A percentile compares a stretch with the other conserved stretches of the same genome.
These are phyloP conservation scores for Articulospora tetracladia DNA, from an alignment of 495 filamentous ascomycete genomes.

Conservation along the genomic window DNA sequence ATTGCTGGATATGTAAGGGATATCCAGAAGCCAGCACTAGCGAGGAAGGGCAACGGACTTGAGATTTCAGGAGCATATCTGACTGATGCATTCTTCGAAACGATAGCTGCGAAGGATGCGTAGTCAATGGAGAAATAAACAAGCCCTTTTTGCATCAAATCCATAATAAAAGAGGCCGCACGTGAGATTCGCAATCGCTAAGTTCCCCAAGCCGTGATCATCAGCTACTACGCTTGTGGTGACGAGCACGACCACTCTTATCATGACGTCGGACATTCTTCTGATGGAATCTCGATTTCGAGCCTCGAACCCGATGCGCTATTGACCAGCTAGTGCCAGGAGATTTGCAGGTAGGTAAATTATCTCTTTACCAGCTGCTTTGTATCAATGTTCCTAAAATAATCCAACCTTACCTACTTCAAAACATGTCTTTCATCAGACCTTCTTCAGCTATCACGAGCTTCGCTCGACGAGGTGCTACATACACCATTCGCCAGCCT, in stretches of 20 bases:
- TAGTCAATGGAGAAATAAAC: no score
- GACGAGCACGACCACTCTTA: not conserved
- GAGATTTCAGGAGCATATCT: not conserved
- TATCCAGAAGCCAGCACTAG: not conserved
- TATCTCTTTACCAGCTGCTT: not conserved
- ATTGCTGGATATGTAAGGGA: not conserved
- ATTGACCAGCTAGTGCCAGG: not conserved
- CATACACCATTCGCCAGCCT: not conserved
- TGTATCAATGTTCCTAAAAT: not conserved
- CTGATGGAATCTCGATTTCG: not conserved
- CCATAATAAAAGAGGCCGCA: no score
- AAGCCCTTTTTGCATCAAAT: no score
- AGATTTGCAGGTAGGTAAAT: not conserved
- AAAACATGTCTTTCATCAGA: conserved; percentile 7
- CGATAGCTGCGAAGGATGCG: not conserved
- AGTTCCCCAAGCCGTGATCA: not conserved
- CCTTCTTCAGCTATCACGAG: not conserved
- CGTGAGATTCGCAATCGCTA: not conserved
- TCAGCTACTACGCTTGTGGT: not conserved
- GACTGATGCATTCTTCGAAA: not conserved
- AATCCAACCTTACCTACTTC: not conserved
- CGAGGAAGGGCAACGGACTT: not conserved
- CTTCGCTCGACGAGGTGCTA: not conserved
- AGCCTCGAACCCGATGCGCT: not conserved
- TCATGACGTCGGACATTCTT: not conserved